Conservation (phyloP, 2,329 filamentous ascomycete species). For the Ophiostoma sp. region DNA sequence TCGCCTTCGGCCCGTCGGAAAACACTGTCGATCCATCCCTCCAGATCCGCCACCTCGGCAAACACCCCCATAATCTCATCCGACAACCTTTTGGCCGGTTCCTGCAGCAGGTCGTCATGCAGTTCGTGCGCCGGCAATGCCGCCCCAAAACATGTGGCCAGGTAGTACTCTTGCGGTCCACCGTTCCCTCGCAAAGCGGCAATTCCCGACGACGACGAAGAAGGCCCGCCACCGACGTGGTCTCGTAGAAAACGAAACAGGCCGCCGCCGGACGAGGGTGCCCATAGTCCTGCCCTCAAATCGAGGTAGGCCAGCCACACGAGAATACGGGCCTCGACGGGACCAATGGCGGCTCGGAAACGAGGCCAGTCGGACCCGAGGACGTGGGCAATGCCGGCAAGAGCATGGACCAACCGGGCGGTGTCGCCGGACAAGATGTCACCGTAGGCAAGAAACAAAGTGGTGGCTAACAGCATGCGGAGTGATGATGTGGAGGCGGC, state of each 20-base stretch:
- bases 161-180: slow-evolving; percentile 5
- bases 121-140: slow-evolving; percentile 20
- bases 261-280: not conserved
- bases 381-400: slow-evolving; percentile 1
- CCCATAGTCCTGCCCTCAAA: slow-evolving; percentile 19
- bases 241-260: slow-evolving; percentile 18
- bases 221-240: not conserved
- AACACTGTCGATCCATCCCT: not conserved
- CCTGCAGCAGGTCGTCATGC: slow-evolving; percentile 23
- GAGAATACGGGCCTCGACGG: slow-evolving; percentile 24
- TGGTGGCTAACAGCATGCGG: slow-evolving; percentile 22
- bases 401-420: not conserved
- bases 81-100: slow-evolving; percentile 26
- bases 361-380: slow-evolving; percentile 23
- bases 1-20: not conserved
- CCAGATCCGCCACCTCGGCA: slow-evolving; percentile 19
- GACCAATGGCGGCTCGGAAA: slow-evolving; percentile 9
- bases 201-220: not conserved
- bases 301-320: slow-evolving; percentile 26
- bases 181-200: not conserved
- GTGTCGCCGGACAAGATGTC: slow-evolving; percentile 26
- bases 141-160: slow-evolving; percentile 22
- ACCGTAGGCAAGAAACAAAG: slow-evolving; percentile 22
- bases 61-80: slow-evolving; percentile 26
- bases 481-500: not conserved